Conservation (phyloP, 768 basidiomycete species). For the Naematelia encephala region DNA sequence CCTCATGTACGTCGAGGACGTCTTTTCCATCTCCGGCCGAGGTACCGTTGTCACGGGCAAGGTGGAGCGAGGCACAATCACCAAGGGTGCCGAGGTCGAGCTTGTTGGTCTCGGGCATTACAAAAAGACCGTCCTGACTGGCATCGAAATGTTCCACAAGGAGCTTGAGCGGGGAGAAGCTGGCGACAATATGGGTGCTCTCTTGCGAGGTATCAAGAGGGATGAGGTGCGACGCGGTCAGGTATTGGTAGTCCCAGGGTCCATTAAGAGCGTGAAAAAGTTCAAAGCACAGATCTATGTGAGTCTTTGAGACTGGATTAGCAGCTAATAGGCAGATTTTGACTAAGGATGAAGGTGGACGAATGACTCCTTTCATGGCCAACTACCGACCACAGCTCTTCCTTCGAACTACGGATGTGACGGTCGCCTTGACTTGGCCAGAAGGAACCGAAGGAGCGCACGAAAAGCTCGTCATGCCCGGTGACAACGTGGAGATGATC, state of each 20-base stretch:
- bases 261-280: slow-evolving; percentile 90
- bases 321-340: slow-evolving; percentile 58
- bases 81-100: slow-evolving; percentile 91
- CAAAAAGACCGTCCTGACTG: slow-evolving; percentile 90
- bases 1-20: slow-evolving; percentile 91
- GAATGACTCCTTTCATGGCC: slow-evolving; percentile 69
- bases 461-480: slow-evolving; percentile 97
- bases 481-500: slow-evolving; percentile 93
- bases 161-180: slow-evolving; percentile 97
- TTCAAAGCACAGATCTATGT: slow-evolving; percentile 88
- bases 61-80: slow-evolving; percentile 87
- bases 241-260: slow-evolving; percentile 80
- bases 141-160: slow-evolving; percentile 99
- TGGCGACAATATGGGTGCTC: slow-evolving; percentile 98
- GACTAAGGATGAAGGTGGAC: slow-evolving; percentile 74
- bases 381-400: slow-evolving; percentile 95
- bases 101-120: slow-evolving; percentile 76
- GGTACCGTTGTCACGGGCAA: slow-evolving; percentile 95
- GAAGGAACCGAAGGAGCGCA: slow-evolving; percentile 72
- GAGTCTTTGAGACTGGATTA: slow-evolving; percentile 14
- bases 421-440: slow-evolving; percentile 78
- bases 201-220: slow-evolving; percentile 94
- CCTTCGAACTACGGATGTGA: slow-evolving; percentile 92
- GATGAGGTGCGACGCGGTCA: slow-evolving; percentile 93
- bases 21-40: slow-evolving; percentile 96